Percentiles rank a stretch among this genome's conserved stretches.
These are phyloP conservation scores for Picea glauca DNA, from an alignment of 75 land plant species.

Conservation along the genomic window DNA sequence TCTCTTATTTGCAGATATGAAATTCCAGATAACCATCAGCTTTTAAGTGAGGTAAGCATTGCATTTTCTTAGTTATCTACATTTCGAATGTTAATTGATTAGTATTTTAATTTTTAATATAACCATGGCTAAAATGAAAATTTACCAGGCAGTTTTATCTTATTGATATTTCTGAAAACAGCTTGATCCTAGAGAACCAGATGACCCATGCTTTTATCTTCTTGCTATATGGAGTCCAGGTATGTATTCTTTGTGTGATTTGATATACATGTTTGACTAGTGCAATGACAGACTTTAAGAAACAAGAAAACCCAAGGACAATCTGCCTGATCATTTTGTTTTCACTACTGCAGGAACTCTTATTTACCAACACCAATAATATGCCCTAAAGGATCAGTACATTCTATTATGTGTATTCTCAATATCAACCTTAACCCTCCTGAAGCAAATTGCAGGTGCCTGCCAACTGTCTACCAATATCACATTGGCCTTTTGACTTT, in stretches of 20 bases:
- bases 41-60: conserved; percentile 48
- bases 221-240: conserved; percentile 87
- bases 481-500: no score
- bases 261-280: background rate
- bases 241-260: conserved; percentile 7
- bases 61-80: background rate
- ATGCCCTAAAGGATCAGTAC: background rate
- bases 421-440: no score
- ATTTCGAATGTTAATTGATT: background rate
- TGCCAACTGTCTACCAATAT: no score
- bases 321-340: background rate
- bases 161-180: conserved; percentile 13
- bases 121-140: background rate
- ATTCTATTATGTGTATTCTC: background rate
- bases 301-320: background rate
- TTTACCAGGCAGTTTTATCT: background rate
- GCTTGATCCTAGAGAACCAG: conserved; percentile 56
- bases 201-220: conserved; percentile 76
- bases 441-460: background rate
- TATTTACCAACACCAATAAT: background rate
- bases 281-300: background rate
- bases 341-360: background rate
- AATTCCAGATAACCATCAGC: conserved; percentile 74
- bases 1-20: conserved; percentile 52
- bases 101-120: no score